Evolutionary conservation across 305 asterid species (phyloP).

Genomic region (Andrographis paniculata): DNA sequence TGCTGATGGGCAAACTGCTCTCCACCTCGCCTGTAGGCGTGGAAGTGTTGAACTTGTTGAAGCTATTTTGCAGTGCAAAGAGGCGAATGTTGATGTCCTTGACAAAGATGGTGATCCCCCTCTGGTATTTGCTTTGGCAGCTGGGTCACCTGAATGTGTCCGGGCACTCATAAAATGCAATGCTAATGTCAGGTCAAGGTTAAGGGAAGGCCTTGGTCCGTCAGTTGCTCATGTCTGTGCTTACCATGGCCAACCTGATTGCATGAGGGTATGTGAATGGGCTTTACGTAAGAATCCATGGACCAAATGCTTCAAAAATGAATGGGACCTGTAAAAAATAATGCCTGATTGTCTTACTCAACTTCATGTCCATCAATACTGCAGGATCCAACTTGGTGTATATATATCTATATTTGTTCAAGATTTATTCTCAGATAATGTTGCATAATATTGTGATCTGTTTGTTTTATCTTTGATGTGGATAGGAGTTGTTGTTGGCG

Average conservation of each 20-base stretch:
- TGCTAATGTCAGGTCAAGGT: conserved; percentile 83
- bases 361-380: conserved; percentile 9
- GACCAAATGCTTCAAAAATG: conserved; percentile 5
- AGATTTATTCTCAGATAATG: background rate
- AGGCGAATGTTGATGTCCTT: conserved; percentile 77
- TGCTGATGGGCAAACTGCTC: conserved; percentile 96
- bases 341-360: conserved; percentile 9
- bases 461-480: conserved; percentile 20
- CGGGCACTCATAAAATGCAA: conserved; percentile 69
- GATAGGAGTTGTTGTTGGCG: conserved; percentile 77
- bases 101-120: conserved; percentile 99
- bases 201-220: conserved; percentile 96
- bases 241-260: conserved; percentile 97
- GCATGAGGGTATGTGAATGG: conserved; percentile 73
- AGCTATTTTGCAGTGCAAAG: conserved; percentile 65
- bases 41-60: conserved; percentile 89
- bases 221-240: conserved; percentile 99
- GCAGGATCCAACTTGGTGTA: conserved; percentile 2
- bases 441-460: conserved; percentile 3
- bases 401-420: conserved; percentile 1
- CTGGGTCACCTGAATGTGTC: conserved; percentile 97
- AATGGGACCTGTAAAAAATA: conserved; percentile 11
- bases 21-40: conserved; percentile 94
- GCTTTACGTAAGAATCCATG: conserved; percentile 7
- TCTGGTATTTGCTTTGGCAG: conserved; percentile 93